Conservation (phyloP, 2,329 filamentous ascomycete genomes). For the Fusarium nurragi region DNA sequence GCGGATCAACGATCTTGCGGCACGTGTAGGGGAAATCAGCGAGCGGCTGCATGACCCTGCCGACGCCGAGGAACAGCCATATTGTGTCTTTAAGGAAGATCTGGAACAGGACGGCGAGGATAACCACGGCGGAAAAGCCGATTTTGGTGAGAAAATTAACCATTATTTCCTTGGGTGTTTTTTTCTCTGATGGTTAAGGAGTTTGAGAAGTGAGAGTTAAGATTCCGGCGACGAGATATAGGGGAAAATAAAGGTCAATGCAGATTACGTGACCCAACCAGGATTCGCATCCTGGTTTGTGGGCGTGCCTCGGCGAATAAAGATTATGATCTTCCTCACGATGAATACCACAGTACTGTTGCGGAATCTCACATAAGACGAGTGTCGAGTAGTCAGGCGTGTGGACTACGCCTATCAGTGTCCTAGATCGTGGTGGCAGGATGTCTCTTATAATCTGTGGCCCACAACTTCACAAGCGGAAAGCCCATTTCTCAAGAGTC, state of each 20-base stretch:
- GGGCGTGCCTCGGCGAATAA: no score
- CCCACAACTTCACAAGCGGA: no score
- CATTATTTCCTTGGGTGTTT: slow-evolving; percentile 9
- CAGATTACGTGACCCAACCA: not conserved
- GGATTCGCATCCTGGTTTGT: not conserved
- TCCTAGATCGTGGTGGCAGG: no score
- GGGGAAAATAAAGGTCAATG: not conserved
- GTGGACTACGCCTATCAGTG: no score
- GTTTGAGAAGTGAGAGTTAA: not conserved
- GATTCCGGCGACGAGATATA: not conserved
- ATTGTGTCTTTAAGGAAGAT: slow-evolving; percentile 36
- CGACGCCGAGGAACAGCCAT: slow-evolving; percentile 39
- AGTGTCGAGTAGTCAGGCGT: no score
- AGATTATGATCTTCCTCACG: not conserved
- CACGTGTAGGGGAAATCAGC: slow-evolving; percentile 41
- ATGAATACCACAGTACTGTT: not conserved
- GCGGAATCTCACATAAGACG: not conserved
- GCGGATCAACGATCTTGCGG: slow-evolving; percentile 31
- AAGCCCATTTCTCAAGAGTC: not conserved
- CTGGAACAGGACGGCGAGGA: slow-evolving; percentile 38
- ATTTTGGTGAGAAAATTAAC: slow-evolving; percentile 7
- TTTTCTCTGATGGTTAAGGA: not conserved
- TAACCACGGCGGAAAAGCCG: slow-evolving; percentile 16
- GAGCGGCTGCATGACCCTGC: slow-evolving; percentile 31
- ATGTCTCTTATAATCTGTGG: no score